A percentile compares a stretch with the other conserved stretches of the same genome.
Conservation (phyloP, 345 rosid genomes). For the Syzygium oleosum region DNA sequence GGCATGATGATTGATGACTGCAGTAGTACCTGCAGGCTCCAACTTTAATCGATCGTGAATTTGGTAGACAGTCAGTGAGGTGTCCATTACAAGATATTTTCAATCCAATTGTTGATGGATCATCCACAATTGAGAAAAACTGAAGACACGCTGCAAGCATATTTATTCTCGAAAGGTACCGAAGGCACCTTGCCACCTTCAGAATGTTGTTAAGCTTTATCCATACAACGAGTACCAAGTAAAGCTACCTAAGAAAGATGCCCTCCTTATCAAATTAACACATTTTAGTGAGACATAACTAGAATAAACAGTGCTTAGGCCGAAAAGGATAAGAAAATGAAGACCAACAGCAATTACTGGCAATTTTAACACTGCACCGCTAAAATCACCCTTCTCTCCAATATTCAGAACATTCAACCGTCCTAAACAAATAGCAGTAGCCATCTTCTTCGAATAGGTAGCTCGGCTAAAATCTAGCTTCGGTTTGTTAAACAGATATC, state of each 20-base stretch:
- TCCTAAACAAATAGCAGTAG: not conserved
- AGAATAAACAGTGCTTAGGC: not conserved
- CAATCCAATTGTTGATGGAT: not conserved
- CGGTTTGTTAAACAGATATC: not conserved
- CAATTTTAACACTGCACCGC: not conserved
- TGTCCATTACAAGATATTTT: not conserved
- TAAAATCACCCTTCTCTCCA: not conserved
- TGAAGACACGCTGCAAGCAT: not conserved
- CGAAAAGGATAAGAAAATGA: not conserved
- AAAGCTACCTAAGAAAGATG: not conserved
- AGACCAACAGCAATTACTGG: not conserved
- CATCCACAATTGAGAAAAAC: not conserved
- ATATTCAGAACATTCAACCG: not conserved
- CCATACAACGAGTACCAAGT: not conserved
- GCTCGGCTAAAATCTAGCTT: not conserved
- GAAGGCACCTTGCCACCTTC: not conserved
- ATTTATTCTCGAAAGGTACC: not conserved
- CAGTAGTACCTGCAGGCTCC: not conserved
- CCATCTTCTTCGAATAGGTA: not conserved
- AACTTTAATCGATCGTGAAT: not conserved
- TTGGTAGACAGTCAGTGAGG: not conserved
- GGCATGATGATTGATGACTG: not conserved
- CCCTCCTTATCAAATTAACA: not conserved
- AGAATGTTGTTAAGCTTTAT: not conserved
- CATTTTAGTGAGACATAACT: not conserved